Percentiles rank a stretch among this genome's conserved stretches.
These are phyloP conservation scores for Staphylotrichum longicolle DNA, from an alignment of 495 filamentous ascomycete genomes.

Conservation along the genomic window DNA sequence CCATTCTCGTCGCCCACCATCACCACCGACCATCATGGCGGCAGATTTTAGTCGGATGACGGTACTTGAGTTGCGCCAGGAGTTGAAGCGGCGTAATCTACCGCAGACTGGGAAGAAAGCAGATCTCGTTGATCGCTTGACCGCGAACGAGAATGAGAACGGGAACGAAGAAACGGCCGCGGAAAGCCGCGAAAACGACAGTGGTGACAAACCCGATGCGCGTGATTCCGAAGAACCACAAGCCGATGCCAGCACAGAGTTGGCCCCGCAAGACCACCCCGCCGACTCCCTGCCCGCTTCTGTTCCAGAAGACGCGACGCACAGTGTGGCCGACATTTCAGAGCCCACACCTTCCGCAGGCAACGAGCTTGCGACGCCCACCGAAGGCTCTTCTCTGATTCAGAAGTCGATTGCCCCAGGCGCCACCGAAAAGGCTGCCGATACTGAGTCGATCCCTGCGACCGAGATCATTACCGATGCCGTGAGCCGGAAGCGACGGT, in stretches of 20 bases:
- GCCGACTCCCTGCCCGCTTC: no score
- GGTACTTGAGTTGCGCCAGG: slow-evolving; percentile 57
- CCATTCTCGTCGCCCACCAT: not conserved
- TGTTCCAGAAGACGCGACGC: no score
- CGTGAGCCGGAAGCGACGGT: slow-evolving; percentile 72
- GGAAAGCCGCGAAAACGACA: slow-evolving; percentile 16
- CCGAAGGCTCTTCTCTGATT: not conserved
- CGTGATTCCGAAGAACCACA: not conserved
- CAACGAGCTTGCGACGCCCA: not conserved
- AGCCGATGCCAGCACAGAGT: no score
- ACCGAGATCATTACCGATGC: slow-evolving; percentile 52
- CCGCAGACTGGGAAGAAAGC: slow-evolving; percentile 57
- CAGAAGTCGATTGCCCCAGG: slow-evolving; percentile 8
- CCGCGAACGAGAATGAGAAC: slow-evolving; percentile 12
- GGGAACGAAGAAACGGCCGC: not conserved
- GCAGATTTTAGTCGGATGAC: slow-evolving; percentile 57
- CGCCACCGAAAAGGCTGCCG: slow-evolving; percentile 18
- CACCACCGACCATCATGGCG: slow-evolving; percentile 40
- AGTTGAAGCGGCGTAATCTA: slow-evolving; percentile 56
- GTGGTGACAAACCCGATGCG: slow-evolving; percentile 8
- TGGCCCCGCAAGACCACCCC: no score
- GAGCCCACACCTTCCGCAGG: not conserved
- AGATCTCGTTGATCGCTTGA: slow-evolving; percentile 54
- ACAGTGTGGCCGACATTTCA: no score
- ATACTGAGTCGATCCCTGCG: slow-evolving; percentile 13